Percentiles rank a stretch among this genome's conserved stretches.
Conservation (phyloP, 805 yeast genomes). For the Candida germanica region DNA sequence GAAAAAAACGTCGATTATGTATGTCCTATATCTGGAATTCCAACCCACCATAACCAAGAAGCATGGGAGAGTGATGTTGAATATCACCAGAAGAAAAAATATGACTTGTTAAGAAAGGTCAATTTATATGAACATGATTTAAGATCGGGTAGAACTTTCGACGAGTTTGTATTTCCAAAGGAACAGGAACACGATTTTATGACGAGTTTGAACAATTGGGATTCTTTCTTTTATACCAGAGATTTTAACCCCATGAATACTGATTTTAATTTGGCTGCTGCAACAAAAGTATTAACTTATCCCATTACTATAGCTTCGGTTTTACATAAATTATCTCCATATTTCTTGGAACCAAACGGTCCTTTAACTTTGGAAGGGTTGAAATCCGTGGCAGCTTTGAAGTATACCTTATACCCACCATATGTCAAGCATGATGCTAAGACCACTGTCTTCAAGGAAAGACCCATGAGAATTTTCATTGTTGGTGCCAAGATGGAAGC, state of each 20-base stretch:
- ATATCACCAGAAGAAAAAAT: conserved; percentile 65
- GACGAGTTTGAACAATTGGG: conserved; percentile 85
- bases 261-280: conserved; percentile 92
- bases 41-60: conserved; percentile 87
- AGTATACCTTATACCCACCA: conserved; percentile 83
- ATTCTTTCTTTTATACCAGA: conserved; percentile 87
- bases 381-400: conserved; percentile 86
- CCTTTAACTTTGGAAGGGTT: conserved; percentile 90
- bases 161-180: conserved; percentile 92
- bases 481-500: conserved; percentile 93
- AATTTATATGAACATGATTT: conserved; percentile 93
- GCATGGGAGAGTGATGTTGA: conserved; percentile 83
- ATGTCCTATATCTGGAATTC: conserved; percentile 93
- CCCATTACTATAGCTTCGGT: conserved; percentile 87
- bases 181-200: conserved; percentile 70
- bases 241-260: conserved; percentile 95
- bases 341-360: conserved; percentile 75
- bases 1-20: conserved; percentile 73
- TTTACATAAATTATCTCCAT: conserved; percentile 83
- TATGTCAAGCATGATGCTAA: conserved; percentile 36
- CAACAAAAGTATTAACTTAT: conserved; percentile 89
- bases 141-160: conserved; percentile 89
- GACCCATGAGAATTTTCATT: conserved; percentile 86
- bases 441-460: conserved; percentile 63
- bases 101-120: conserved; percentile 77